Evolutionary conservation across 2,329 filamentous ascomycete species (phyloP), one percentile per base, ranked within the genome.

Genomic region (Xylaria sp.): DNA sequence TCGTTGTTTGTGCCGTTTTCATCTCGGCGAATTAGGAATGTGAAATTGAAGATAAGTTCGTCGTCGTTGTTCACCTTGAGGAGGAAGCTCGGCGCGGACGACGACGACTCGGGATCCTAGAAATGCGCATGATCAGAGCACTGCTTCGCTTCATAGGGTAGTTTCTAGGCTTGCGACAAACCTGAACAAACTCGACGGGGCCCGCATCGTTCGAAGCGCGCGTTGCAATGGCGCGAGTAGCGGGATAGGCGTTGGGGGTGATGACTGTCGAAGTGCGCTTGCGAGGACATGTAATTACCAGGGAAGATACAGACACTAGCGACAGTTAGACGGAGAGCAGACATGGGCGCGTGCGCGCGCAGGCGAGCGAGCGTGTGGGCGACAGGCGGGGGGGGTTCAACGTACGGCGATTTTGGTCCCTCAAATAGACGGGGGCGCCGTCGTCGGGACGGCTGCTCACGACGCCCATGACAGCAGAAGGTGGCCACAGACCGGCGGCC

Each of bases 11-110:
- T 73, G 31, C 81, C 78, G 47, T 85, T 84, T 37, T 82, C 79
- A 23, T 84, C 79, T 38, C 88, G 81, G 71, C 87, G 81, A 67
- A 97, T 83, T 66, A 95, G 84, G 74, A 98, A 97, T 38, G 91
- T 95, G 76, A 98, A 99, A 70, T 89, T 92, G 78, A 99, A 96
- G 67, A 87, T 87, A 56, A 99, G 87, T 68, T 99, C 95, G 69
- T 98, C 95, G 69, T 96, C 93, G 78, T 93, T 95, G 69, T 83
- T 86, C 52, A 99, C 81, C 74, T 96, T 95, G 60, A 98, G 82
- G 52, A 99, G 85, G 75, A 98, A 96, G 62, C 83, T 85, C 8
- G 93, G 91, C 27, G 80, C 73, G 54, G 81, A 74, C 25, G 81
- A 74, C 25, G 81, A 74, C 57, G 80, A 73, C 63, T 97, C 94